Conservation (phyloP, 345 rosid genomes). For the Anastatica hierochuntica region DNA sequence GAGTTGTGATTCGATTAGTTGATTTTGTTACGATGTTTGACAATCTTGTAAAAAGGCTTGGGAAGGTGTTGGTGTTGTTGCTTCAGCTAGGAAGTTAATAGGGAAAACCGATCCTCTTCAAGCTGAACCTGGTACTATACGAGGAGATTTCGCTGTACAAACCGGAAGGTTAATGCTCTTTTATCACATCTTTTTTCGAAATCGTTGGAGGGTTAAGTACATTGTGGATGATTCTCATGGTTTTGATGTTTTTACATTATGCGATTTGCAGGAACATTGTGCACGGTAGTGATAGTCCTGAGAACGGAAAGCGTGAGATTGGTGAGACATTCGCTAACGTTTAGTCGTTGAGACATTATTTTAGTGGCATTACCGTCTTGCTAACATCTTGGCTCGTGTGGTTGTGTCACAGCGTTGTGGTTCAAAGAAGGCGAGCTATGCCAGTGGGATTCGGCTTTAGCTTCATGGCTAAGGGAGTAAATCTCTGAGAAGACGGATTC, state of each 20-base stretch:
- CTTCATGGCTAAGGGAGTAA: conserved; percentile 62
- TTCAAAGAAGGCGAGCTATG: neutral
- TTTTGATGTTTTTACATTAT: conserved; percentile 5
- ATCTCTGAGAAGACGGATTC: conserved; percentile 9
- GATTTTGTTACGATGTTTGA: neutral
- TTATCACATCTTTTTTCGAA: neutral
- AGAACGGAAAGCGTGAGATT: conserved; percentile 85
- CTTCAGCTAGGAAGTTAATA: conserved; percentile 84
- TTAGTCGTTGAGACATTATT: neutral
- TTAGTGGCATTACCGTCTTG: neutral
- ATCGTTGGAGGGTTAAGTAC: neutral
- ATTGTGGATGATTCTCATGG: conserved; percentile 2
- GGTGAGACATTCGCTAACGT: conserved; percentile 34
- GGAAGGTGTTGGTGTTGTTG: conserved; percentile 97
- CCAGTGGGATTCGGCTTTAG: neutral
- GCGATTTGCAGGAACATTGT: conserved; percentile 63
- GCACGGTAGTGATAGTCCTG: conserved; percentile 98
- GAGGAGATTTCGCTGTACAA: conserved; percentile 96
- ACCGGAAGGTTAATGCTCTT: conserved; percentile 74
- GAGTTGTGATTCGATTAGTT: neutral
- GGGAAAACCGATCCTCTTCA: conserved; percentile 92
- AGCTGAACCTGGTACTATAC: conserved; percentile 96
- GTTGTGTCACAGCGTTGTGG: neutral
- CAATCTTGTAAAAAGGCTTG: conserved; percentile 50
- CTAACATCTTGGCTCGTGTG: neutral